phyloP scores from a whole-genome alignment of 306 rosid genomes.

The Benincasa hispida region DNA sequence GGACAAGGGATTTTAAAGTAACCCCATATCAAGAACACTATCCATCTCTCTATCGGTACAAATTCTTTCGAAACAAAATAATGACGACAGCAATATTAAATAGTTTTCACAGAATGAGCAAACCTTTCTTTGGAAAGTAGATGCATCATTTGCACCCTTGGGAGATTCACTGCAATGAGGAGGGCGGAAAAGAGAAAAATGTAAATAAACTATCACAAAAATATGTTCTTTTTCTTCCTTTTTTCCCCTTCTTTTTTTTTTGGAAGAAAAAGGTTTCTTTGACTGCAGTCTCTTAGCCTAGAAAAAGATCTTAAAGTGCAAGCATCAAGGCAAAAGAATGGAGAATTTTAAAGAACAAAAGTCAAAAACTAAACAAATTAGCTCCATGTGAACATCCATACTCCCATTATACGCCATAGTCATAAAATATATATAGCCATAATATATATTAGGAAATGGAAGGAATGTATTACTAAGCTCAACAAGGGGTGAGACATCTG shows the following conservation, averaged over 20 bases:
- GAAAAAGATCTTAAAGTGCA: background rate
- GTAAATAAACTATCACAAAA: background rate
- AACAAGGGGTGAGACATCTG: background rate
- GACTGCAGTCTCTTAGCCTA: background rate
- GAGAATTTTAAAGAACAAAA: background rate
- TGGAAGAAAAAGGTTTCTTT: background rate
- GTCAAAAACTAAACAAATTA: background rate
- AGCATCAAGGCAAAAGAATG: background rate
- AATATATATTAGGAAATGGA: background rate
- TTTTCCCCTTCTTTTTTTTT: background rate
- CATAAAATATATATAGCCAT: background rate
- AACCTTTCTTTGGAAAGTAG: slow-evolving; percentile 95
- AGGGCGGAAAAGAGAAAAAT: background rate
- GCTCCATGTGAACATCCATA: background rate
- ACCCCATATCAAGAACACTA: background rate
- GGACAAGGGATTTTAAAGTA: slow-evolving; percentile 4
- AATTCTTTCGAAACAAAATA: background rate
- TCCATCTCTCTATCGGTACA: background rate
- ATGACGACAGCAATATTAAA: background rate
- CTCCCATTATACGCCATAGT: background rate
- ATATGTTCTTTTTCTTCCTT: background rate
- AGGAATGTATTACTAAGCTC: background rate
- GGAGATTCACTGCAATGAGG: slow-evolving; percentile 70
- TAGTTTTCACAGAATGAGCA: background rate
- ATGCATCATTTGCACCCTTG: slow-evolving; percentile 92